Evolutionary conservation across 2,329 filamentous ascomycete genomes (phyloP), one percentile per base, ranked within the genome.

Genomic region (Dothideomycetes sp.): DNA sequence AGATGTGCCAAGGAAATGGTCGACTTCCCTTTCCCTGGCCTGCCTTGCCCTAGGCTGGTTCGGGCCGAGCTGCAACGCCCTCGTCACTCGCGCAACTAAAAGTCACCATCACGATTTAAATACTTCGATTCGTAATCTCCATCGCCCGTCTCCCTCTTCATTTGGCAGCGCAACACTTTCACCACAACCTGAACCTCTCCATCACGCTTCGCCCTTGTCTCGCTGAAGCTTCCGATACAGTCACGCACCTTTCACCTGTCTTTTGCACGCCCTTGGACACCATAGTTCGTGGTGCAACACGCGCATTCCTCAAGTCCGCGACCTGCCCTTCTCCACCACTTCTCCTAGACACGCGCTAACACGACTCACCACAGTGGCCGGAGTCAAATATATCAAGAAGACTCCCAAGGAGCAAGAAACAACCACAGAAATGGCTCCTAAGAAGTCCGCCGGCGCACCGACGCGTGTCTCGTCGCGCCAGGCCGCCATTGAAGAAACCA

Each of bases 331-430:
- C 31, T 30, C n/a, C 18, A 29, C 32, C 32, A 31, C 31, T 29
- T 24, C 38, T 27, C 32, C 15, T 8, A 10, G 12, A 19, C 33
- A 41, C 34, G 39, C 34, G 34, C 34, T 33, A 27, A 5, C 39
- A 7, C 36, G 14, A 36, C 15, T 3, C n/a, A 17, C 17, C 32
- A 30, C 34, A 47, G 48, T 53, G 52, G 52, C 52, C 18, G 50
- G 52, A 35, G 51, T 53, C 38, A 54, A 54, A 40, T 52, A 52
- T 40, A 49, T 53, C 45, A 54, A 53, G 40, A 47, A 49, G 31
- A 47, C 42, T 17, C 46, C 47, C 39, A 43, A 47, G 14, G 41
- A 45, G 37, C 40, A 45, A 37, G 36, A 45, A 34, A 44, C 7
- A 7, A 12, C 22, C 12, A 27, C 37, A 19, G 40, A 47, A 35